Base-by-base conservation (phyloP, 2,329 filamentous ascomycete species). In the Penicillium sp. region DNA sequence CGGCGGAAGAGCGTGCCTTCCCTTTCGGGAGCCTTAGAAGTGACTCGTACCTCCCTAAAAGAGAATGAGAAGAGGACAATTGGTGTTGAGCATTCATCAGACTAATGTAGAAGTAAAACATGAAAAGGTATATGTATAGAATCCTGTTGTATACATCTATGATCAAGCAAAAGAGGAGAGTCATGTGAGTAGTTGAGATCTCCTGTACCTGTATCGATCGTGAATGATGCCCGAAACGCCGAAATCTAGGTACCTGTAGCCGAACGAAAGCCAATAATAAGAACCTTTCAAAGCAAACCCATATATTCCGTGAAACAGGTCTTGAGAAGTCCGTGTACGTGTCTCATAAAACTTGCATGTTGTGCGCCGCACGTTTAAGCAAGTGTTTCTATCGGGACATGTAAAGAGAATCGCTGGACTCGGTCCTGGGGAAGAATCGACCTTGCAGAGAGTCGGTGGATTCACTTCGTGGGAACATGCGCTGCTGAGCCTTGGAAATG, bases 401-500 rank as follows among this genome's bases (percentile, higher is more conserved):
- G 59, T 67, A 69, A 3, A 76, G 70, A 17, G 74, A 76, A 49
- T 76, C 74, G 67, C 73, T 76, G 5, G 74, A 76, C 62, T 75
- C 73, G 2, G 71, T 74, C 23, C 74, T 67, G 21, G 74, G 74
- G 69, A 76, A 76, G 30, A 75, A 72, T 50, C 74, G 69, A 17
- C 73, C 72, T 60, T 75, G 74, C 47, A 76, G 61, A 48, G 74
- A 76, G 59, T 76, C 73, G 66, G 69, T 76, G 5, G 75, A 76
- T 62, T 76, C 74, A 53, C 71, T 74, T 45, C 74, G 73, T 2
- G 70, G 72, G 70, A 76, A 76, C 63, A 71, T 67, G 19, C 75
- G 73, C 60, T 76, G 74, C 57, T 76, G 72, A 49, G 73, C 75
- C 58, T 73, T 73, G 49, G 74, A 76, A 49, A 76, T 71, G 54